phyloP scores from a whole-genome alignment of 1,284 basidiomycete genomes.

The Sporisorium scitamineum region DNA sequence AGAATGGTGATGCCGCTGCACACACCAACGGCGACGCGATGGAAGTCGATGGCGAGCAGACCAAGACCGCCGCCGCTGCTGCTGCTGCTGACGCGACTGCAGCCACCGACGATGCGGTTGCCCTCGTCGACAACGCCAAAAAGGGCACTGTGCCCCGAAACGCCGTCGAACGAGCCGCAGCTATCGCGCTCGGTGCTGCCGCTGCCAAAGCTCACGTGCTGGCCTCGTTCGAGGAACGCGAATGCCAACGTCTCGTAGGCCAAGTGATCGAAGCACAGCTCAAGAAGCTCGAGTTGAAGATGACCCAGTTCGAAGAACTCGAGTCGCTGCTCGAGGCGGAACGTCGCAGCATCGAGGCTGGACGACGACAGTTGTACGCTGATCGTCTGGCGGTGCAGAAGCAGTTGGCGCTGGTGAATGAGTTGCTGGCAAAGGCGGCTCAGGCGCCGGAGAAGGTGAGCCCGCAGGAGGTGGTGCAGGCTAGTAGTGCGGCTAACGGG shows the following conservation, averaged over 20 bases:
- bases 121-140: conserved; percentile 35
- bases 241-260: conserved; percentile 83
- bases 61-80: conserved; percentile 23
- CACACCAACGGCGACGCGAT: conserved; percentile 69
- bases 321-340: conserved; percentile 66
- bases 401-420: conserved; percentile 63
- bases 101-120: conserved; percentile 7
- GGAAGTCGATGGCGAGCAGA: conserved; percentile 57
- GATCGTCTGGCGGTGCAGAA: conserved; percentile 65
- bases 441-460: conserved; percentile 52
- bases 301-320: conserved; percentile 67
- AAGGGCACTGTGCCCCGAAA: conserved; percentile 55
- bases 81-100: conserved; percentile 1
- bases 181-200: conserved; percentile 79
- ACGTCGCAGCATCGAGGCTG: conserved; percentile 59
- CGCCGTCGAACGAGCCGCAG: conserved; percentile 63
- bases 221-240: conserved; percentile 84
- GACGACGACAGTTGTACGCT: conserved; percentile 61
- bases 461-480: conserved; percentile 50
- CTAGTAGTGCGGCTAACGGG: conserved; percentile 51
- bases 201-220: conserved; percentile 85
- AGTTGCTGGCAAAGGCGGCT: conserved; percentile 62
- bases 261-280: conserved; percentile 90
- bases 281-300: conserved; percentile 81
- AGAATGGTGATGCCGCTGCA: conserved; percentile 72